These are phyloP conservation scores for Paraphaeosphaeria sporulosa DNA, from an alignment of 2,329 filamentous ascomycete species.

Conservation along the genomic window DNA sequence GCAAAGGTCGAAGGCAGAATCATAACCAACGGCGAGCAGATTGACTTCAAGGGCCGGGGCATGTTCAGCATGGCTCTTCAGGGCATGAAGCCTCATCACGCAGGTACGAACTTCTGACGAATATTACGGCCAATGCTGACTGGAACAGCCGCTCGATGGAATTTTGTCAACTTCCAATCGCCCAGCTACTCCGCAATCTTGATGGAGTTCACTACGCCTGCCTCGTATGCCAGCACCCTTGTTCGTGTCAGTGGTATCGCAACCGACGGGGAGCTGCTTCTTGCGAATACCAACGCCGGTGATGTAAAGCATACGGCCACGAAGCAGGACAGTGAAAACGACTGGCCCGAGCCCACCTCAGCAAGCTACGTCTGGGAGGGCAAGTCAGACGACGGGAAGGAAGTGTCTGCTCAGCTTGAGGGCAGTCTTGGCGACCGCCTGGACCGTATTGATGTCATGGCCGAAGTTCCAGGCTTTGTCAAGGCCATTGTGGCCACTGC, in stretches of 20 bases:
- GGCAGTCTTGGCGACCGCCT: conserved; percentile 72
- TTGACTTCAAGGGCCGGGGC: conserved; percentile 82
- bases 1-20: conserved; percentile 84
- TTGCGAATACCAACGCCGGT: conserved; percentile 70
- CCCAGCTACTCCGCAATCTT: conserved; percentile 85
- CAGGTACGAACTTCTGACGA: conserved; percentile 60
- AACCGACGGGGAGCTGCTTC: conserved; percentile 81
- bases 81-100: conserved; percentile 99
- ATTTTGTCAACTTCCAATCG: conserved; percentile 90
- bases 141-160: conserved; percentile 77
- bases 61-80: conserved; percentile 87
- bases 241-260: conserved; percentile 85
- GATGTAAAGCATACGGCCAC: conserved; percentile 73
- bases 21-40: conserved; percentile 78
- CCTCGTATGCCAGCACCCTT: conserved; percentile 85
- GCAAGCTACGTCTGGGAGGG: conserved; percentile 81
- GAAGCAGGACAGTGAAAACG: conserved; percentile 76
- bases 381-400: conserved; percentile 77
- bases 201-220: conserved; percentile 96
- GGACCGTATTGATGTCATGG: conserved; percentile 94
- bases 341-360: conserved; percentile 86
- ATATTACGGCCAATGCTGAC: conserved; percentile 19
- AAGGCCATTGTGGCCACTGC: conserved; percentile 91
- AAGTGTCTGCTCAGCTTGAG: conserved; percentile 73
- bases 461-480: conserved; percentile 92